Evolutionary conservation across 768 basidiomycete species (phyloP), one percentile per base, ranked within the genome.

Genomic region (Phlegmacium glaucopus): DNA sequence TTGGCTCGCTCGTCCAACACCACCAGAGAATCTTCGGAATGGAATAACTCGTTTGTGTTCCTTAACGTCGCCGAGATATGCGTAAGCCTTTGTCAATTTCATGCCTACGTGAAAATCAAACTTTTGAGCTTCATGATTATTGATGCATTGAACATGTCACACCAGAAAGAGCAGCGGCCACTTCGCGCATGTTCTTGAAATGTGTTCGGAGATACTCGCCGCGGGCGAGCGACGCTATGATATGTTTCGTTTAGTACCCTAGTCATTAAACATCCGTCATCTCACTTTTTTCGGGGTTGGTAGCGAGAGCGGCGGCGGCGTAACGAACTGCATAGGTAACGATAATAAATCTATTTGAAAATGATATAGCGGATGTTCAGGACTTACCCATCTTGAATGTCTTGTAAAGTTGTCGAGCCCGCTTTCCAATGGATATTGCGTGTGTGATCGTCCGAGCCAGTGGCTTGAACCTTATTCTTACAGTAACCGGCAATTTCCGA

Each of bases 111-210:
- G n/a, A n/a, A 25, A 29, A 26, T 22, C 37, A 44, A 43, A 36
- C 39, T 40, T 41, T 49, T 22, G 22, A 22, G 22, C 5, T 22
- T 22, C 22, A 22, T 5, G 22, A 22, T 5, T 22, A 5, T 22
- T 22, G 22, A 22, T 22, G 22, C 22, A 22, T 22, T 22, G 22
- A 22, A 22, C 22, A 22, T 3, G 22, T 5, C 22, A 22, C 22
- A 92, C 94, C 94, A 56, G 85, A 81, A 55, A 97, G 77, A 57
- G 90, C 93, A 55, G 95, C 95, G 43, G 90, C 94, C 47, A 98
- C 96, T 74, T 99, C 96, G 54, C 91, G 86, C 92, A 96, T 98
- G 83, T 98, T 99, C 87, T 99, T 99, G 85, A 96, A 99, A 78
- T 97, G 95, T 40, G 96, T 98, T 61, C 94, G 90, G 65, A 96